phyloP scores from a whole-genome alignment of 208 protist genomes.

The Trichomonas gallinae region DNA sequence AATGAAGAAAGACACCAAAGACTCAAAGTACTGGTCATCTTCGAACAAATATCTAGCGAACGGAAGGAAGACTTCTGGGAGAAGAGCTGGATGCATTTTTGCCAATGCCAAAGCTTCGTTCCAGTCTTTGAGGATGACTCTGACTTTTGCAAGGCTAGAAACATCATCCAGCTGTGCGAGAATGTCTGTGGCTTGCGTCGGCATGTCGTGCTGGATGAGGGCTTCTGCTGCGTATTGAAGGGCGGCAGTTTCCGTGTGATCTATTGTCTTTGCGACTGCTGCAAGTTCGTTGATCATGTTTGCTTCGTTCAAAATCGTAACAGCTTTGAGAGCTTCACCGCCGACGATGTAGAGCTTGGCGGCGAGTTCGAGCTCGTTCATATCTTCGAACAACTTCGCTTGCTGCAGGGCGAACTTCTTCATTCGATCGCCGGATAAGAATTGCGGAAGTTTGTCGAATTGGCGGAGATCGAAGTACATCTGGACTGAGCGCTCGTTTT shows the following conservation, averaged over 20 bases:
- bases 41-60: not conserved
- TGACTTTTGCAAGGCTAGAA: not conserved
- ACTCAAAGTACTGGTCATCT: slow-evolving; percentile 17
- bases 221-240: not conserved
- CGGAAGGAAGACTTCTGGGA: not conserved
- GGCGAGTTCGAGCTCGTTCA: not conserved
- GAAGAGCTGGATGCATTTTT: not conserved
- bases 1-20: not conserved
- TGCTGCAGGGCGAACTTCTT: not conserved
- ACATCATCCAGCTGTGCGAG: slow-evolving; percentile 5
- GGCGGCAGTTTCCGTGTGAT: not conserved
- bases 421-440: not conserved
- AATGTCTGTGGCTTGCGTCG: not conserved
- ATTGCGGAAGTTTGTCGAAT: not conserved
- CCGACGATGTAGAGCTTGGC: not conserved
- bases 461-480: slow-evolving; percentile 9
- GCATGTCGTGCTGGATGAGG: not conserved
- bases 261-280: not conserved
- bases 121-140: not conserved
- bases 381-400: not conserved
- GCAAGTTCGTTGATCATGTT: not conserved
- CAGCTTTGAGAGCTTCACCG: not conserved
- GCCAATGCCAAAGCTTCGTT: not conserved
- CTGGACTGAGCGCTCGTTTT: not conserved
- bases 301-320: not conserved